Evolutionary conservation across 2,329 filamentous ascomycete species (phyloP), one percentile per base, ranked within the genome.

Genomic region (Cryphonectria parasitica): DNA sequence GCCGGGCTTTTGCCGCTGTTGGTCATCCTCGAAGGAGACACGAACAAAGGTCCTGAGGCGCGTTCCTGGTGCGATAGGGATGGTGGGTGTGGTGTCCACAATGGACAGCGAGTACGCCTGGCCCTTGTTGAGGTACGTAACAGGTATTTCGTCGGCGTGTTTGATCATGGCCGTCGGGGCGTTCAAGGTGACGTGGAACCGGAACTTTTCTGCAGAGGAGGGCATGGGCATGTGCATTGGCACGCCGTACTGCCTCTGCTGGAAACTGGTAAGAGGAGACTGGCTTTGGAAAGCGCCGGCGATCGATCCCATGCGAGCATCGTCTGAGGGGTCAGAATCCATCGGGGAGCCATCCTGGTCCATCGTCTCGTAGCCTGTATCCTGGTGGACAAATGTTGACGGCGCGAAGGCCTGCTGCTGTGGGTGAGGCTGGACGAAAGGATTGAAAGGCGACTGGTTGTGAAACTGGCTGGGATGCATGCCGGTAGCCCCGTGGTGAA

Each of bases 101-200:
- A 99, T 88, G 2, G 92, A 92, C 25, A 99, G 84, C 0, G 93
- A 92, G 79, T 99, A 99, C 22, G 94, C 93, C 79, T 98, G 95
- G 34, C 95, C 95, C 81, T 98, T 98, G 83, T 99, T 99, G 25
- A 99, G 87, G 78, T 99, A 99, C 0, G 95, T 98, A n/a, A 98
- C 89, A 0, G 96, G 96, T 34, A 98, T 97, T 79, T 98, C 95
- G 72, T 97, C 92, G 1, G 90, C 82, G 73, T 94, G 90, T 79
- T 92, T 97, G 77, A 97, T 91, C 96, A 98, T 99, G 10, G 96
- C 96, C 0, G 96, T 99, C 3, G 95, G 94, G 0, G 96, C 95
- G 79, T 97, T 97, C 62, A 99, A 82, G 0, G 93, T 96, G 66
- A 93, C 91, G 78, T 96, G 92, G 78, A 93, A 98, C 56, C 96